Evolutionary conservation across 768 basidiomycete genomes (phyloP).

Genomic region (Boletus bicolor): DNA sequence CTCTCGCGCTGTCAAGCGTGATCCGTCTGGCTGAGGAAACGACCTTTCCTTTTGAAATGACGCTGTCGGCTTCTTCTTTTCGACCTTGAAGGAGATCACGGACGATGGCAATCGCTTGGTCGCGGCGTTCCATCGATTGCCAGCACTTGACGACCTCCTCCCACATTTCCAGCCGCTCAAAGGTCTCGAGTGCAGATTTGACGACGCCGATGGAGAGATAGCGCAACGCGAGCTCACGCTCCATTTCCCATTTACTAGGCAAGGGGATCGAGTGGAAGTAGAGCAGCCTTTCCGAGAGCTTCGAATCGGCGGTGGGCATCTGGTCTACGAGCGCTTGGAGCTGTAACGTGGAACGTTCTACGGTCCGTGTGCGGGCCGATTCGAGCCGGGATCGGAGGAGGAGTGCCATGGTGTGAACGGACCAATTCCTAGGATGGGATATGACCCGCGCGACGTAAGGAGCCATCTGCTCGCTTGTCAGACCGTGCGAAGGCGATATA

Average conservation of each 20-base stretch:
- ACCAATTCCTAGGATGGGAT: slow-evolving; percentile 90
- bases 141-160: slow-evolving; percentile 93
- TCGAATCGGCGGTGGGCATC: slow-evolving; percentile 85
- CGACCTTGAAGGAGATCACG: slow-evolving; percentile 79
- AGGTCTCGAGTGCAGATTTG: slow-evolving; percentile 89
- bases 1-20: slow-evolving; percentile 59
- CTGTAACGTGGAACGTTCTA: slow-evolving; percentile 89
- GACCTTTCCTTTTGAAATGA: slow-evolving; percentile 59
- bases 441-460: slow-evolving; percentile 91
- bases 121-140: slow-evolving; percentile 73
- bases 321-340: slow-evolving; percentile 95
- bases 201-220: slow-evolving; percentile 85
- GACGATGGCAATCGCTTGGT: slow-evolving; percentile 78
- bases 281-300: slow-evolving; percentile 66
- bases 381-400: slow-evolving; percentile 92
- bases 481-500: slow-evolving; percentile 83
- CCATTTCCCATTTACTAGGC: slow-evolving; percentile 92
- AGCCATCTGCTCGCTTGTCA: slow-evolving; percentile 89
- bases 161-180: slow-evolving; percentile 96
- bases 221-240: slow-evolving; percentile 81
- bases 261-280: slow-evolving; percentile 81
- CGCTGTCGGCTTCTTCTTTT: slow-evolving; percentile 77
- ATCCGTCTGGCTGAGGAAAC: slow-evolving; percentile 40
- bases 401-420: slow-evolving; percentile 93
- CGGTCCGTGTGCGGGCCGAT: slow-evolving; percentile 81